These are phyloP conservation scores for Malassezia yamatoensis DNA, from an alignment of 1,284 basidiomycete species.

Conservation along the genomic window DNA sequence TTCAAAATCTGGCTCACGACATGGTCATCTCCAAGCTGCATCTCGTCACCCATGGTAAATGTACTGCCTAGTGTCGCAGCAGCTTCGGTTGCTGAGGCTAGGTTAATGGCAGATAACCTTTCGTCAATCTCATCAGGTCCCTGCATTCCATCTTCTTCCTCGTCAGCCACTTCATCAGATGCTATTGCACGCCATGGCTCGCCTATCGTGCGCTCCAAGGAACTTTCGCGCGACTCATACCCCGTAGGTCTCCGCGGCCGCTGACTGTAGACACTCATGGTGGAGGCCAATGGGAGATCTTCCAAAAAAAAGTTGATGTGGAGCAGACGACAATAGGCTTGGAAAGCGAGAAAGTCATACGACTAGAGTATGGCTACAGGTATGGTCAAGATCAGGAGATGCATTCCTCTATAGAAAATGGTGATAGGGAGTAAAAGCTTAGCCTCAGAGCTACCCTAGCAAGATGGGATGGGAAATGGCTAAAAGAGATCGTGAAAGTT, in stretches of 20 bases:
- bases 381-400: too few relatives aligned
- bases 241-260: not conserved
- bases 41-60: slow-evolving; percentile 1
- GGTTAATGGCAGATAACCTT: not conserved
- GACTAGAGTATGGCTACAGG: too few relatives aligned
- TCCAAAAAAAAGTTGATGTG: too few relatives aligned
- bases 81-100: slow-evolving; percentile 4
- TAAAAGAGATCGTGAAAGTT: too few relatives aligned
- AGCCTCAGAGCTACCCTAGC: too few relatives aligned
- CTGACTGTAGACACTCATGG: not conserved
- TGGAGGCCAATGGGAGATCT: not conserved
- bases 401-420: too few relatives aligned
- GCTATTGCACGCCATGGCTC: not conserved
- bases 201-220: slow-evolving; percentile 2
- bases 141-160: not conserved
- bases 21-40: not conserved
- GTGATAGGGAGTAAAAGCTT: too few relatives aligned
- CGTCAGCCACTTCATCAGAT: not conserved
- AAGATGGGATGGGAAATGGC: too few relatives aligned
- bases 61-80: slow-evolving; percentile 5
- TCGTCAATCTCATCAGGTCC: not conserved
- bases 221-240: not conserved
- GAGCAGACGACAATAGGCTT: too few relatives aligned
- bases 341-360: too few relatives aligned
- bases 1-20: slow-evolving; percentile 1